Conservation (phyloP, 1,139 yeast genomes). For the Diutina mesorugosa region DNA sequence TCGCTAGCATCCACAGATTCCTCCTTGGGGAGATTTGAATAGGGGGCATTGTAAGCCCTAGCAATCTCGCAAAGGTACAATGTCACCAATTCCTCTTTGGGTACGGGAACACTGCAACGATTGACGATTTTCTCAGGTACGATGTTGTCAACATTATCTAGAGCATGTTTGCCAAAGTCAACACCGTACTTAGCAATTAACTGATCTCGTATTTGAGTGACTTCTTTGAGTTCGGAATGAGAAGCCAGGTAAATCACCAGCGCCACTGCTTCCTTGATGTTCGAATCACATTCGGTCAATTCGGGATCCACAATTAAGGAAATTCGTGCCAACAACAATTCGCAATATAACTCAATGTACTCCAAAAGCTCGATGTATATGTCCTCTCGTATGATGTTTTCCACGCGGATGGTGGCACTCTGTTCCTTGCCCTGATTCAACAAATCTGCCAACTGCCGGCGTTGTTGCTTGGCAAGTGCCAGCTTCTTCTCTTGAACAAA, state of each 20-base stretch:
- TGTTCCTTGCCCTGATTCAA: conserved; percentile 62
- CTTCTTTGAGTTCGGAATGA: conserved; percentile 67
- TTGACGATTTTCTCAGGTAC: conserved; percentile 57
- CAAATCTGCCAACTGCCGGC: conserved; percentile 66
- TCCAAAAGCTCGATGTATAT: conserved; percentile 73
- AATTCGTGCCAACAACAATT: conserved; percentile 65
- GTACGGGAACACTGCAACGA: conserved; percentile 58
- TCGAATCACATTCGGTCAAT: conserved; percentile 39
- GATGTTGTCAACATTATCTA: conserved; percentile 36
- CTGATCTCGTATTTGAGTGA: conserved; percentile 47
- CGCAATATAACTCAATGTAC: conserved; percentile 72
- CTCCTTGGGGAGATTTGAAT: conserved; percentile 32
- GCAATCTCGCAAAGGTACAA: conserved; percentile 75
- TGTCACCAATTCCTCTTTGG: conserved; percentile 50
- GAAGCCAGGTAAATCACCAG: conserved; percentile 61
- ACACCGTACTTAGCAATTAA: conserved; percentile 51
- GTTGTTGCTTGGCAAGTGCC: conserved; percentile 70
- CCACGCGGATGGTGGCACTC: conserved; percentile 77
- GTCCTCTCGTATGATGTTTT: conserved; percentile 77
- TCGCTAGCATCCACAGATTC: conserved; percentile 4
- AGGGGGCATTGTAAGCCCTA: conserved; percentile 64
- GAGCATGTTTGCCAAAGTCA: conserved; percentile 47
- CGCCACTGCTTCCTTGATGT: conserved; percentile 62
- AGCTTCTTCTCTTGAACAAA: conserved; percentile 73
- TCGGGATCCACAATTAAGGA: conserved; percentile 34